These are phyloP conservation scores for Penicillium roqueforti DNA, from an alignment of 495 filamentous ascomycete genomes.

Conservation along the genomic window DNA sequence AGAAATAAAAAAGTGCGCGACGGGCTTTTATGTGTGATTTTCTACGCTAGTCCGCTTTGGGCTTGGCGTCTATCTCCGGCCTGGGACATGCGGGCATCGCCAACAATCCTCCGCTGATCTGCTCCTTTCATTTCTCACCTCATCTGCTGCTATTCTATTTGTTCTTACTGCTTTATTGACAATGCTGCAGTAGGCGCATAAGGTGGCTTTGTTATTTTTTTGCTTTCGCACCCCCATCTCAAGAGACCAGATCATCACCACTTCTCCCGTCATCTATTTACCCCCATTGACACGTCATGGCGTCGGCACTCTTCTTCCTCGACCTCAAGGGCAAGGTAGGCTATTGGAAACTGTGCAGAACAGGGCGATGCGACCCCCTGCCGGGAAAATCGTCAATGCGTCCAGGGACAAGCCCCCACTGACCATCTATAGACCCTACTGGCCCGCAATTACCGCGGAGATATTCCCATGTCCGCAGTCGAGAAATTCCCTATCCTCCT, in stretches of 20 bases:
- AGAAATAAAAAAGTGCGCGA: constrained; percentile 30
- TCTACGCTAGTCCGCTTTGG: constrained; percentile 33
- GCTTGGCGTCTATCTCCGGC: constrained; percentile 12
- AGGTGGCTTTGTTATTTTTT: constrained; percentile 12
- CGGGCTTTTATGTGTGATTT: constrained; percentile 28
- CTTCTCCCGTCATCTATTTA: constrained; percentile 10
- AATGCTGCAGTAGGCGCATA: constrained; percentile 14
- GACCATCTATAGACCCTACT: constrained; percentile 74
- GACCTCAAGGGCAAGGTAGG: constrained; percentile 98
- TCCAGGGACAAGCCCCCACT: constrained; percentile 20
- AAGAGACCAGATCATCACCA: constrained; percentile 16
- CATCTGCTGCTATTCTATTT: not conserved
- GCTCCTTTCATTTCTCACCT: not conserved
- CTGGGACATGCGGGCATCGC: constrained; percentile 11
- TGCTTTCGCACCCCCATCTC: not conserved
- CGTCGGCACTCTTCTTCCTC: constrained; percentile 97
- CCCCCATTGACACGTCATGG: constrained; percentile 58
- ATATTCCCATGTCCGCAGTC: constrained; percentile 99
- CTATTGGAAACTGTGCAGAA: not conserved
- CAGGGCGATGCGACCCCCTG: not conserved
- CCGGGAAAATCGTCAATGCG: constrained; percentile 5
- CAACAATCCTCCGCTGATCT: constrained; percentile 5
- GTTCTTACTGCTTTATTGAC: not conserved
- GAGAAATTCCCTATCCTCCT: constrained; percentile 97
- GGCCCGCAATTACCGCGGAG: constrained; percentile 96